Evolutionary conservation across 176 grass and related monocot species (phyloP), one percentile per base, ranked within the genome.

Genomic region (Elymus sibiricus): DNA sequence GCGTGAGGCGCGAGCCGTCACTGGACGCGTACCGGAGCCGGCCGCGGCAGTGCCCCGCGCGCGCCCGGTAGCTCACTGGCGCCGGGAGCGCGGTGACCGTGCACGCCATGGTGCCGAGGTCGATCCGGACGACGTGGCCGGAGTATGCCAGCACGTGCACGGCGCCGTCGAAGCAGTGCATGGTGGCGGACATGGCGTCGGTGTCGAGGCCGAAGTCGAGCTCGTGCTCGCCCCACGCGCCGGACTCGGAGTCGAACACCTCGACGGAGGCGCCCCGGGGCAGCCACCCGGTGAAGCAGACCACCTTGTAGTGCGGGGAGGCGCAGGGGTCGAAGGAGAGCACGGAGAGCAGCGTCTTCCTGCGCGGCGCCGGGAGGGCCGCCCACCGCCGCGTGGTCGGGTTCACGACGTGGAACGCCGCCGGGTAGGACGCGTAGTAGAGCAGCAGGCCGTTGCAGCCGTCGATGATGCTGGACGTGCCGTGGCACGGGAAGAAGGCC

Each of bases 361-460:
- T 63, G 8, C 28, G 9, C 7, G 90, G 77, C 46, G 42, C 9
- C 11, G 95, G 95, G 16, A 97, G 81, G 4, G 74, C 49, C 31
- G 81, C 69, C 92, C 95, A 97, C 42, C 79, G 85, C 26, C 77
- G 88, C 35, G 91, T 93, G n/a, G 70, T 88, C 39, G 95, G 93
- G 82, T 84, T 95, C 16, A 95, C 90, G 16, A 98, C 97, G 90
- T 98, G 90, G 89, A 95, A 98, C 38, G 58, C 34, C 59, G 84
- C 1, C 13, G 81, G 72, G 5, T 1, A 12, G 5, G 86, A 64
- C 5, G 74, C 19, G 79, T 92, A 95, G 83, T 83, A 98, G 29
- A 98, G 91, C 19, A 98, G 91, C 17, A 98, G 82, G 76, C 95
- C 95, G 77, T 93, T 95, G 88, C 95, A 93, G 26, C 93, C 90